Evolutionary conservation across 2,329 filamentous ascomycete genomes (phyloP).

Genomic region (Colletotrichum sp.): DNA sequence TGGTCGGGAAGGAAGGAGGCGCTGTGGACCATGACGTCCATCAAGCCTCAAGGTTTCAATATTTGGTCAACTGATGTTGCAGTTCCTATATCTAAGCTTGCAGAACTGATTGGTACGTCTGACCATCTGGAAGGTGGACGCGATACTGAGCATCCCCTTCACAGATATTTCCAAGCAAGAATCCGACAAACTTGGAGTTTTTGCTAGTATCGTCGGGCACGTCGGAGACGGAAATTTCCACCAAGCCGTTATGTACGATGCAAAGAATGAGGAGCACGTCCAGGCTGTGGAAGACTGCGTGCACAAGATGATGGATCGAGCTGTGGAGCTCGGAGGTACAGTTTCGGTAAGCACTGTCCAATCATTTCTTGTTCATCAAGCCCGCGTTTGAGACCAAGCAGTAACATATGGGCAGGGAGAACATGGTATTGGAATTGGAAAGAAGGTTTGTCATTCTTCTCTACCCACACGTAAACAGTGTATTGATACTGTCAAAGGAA

Average conservation of each 20-base stretch:
- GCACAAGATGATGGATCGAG: constrained; percentile 72
- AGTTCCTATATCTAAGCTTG: constrained; percentile 74
- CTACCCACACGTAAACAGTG: background rate
- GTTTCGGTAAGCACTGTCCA: constrained; percentile 54
- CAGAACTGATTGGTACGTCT: constrained; percentile 65
- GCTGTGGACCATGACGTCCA: constrained; percentile 74
- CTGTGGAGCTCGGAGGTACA: constrained; percentile 73
- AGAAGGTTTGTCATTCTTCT: constrained; percentile 57
- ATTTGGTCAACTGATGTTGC: constrained; percentile 86
- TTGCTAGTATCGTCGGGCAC: constrained; percentile 71
- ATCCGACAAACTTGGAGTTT: constrained; percentile 65
- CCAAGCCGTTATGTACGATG: constrained; percentile 46
- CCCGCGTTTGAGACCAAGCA: background rate
- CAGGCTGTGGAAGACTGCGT: constrained; percentile 60
- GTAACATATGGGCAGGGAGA: constrained; percentile 52
- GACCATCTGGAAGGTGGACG: background rate
- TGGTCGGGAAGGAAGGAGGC: constrained; percentile 81
- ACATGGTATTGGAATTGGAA: constrained; percentile 74
- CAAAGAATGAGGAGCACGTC: constrained; percentile 56
- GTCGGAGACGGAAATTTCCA: constrained; percentile 81
- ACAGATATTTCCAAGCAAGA: constrained; percentile 69
- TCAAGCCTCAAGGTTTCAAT: constrained; percentile 62
- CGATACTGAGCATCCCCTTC: background rate
- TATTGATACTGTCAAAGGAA: constrained; percentile 25
- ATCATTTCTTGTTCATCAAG: constrained; percentile 35